Percentiles rank a stretch among this genome's conserved stretches.
phyloP scores from a whole-genome alignment of 2,329 filamentous ascomycete genomes.

The Penicillium sp. region DNA sequence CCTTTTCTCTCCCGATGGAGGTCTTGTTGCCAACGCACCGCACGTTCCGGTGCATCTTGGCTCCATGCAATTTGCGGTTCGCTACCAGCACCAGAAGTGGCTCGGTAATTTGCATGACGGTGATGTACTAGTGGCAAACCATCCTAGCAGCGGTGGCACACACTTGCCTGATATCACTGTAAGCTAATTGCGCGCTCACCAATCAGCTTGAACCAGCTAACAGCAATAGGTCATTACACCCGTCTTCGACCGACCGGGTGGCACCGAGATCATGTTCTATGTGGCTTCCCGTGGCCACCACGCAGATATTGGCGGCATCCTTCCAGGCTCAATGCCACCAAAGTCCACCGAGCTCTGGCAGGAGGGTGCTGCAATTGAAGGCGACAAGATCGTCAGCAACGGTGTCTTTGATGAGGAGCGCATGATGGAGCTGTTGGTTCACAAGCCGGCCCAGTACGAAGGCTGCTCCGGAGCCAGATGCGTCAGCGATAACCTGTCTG shows the following conservation, averaged over 20 bases:
- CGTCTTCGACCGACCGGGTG: conserved; percentile 55
- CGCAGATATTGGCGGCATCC: conserved; percentile 74
- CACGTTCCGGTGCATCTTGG: conserved; percentile 74
- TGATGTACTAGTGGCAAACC: conserved; percentile 75
- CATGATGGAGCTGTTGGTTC: conserved; percentile 61
- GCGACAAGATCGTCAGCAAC: conserved; percentile 59
- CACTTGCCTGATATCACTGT: conserved; percentile 73
- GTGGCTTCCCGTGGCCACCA: conserved; percentile 73
- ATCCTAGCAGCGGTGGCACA: conserved; percentile 74
- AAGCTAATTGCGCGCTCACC: conserved; percentile 27
- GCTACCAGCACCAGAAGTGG: conserved; percentile 72
- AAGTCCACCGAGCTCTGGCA: conserved; percentile 42
- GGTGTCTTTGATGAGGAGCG: conserved; percentile 70
- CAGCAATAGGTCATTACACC: conserved; percentile 55
- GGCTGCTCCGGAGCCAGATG: conserved; percentile 72
- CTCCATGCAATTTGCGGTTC: conserved; percentile 76
- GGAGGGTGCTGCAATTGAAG: conserved; percentile 42
- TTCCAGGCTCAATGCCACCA: conserved; percentile 72
- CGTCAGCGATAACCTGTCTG: conserved; percentile 73
- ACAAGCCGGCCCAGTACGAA: conserved; percentile 63
- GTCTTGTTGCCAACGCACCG: conserved; percentile 59
- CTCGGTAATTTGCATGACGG: conserved; percentile 66
- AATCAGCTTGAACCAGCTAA: too few relatives aligned
- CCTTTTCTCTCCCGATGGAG: conserved; percentile 66
- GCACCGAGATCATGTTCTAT: conserved; percentile 69